Conservation (phyloP, 371 early-diverging fungal species). For the Rhizopus arrhizus region DNA sequence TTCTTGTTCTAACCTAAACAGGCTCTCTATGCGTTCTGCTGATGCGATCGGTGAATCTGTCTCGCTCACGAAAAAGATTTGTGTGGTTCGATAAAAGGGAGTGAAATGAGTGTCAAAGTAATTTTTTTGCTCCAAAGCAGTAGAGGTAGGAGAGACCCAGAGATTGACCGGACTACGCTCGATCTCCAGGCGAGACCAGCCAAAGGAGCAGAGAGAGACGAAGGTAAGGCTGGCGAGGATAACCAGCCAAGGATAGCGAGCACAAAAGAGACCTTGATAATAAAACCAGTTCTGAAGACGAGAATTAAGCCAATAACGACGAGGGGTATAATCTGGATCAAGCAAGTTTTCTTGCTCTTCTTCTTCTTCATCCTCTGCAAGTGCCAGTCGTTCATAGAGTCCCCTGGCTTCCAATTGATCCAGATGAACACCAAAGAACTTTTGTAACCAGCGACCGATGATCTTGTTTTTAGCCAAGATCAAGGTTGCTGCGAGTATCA, state of each 20-base stretch:
- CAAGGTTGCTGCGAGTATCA: constrained; percentile 34
- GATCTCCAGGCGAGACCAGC: constrained; percentile 61
- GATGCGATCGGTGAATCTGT: constrained; percentile 51
- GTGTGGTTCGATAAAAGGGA: constrained; percentile 76
- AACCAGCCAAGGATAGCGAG: constrained; percentile 62
- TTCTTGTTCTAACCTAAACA: constrained; percentile 61
- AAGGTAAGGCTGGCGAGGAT: constrained; percentile 50
- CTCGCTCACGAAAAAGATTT: constrained; percentile 65
- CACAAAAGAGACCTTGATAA: constrained; percentile 66
- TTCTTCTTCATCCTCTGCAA: constrained; percentile 48
- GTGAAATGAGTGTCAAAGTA: constrained; percentile 73
- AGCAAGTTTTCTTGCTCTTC: constrained; percentile 45
- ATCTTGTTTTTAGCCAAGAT: constrained; percentile 25
- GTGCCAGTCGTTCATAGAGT: constrained; percentile 56
- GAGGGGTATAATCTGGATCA: constrained; percentile 61
- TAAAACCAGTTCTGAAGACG: constrained; percentile 69
- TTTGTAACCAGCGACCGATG: constrained; percentile 23
- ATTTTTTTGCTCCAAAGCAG: constrained; percentile 62
- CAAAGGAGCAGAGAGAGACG: constrained; percentile 55
- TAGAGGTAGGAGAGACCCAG: constrained; percentile 73
- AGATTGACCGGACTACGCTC: constrained; percentile 70
- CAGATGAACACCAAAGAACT: constrained; percentile 20
- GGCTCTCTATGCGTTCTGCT: constrained; percentile 43
- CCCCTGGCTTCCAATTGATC: constrained; percentile 40
- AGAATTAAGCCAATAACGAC: constrained; percentile 65